Base-by-base conservation (phyloP, 2,329 filamentous ascomycete species). In the Beauveria sp. region DNA sequence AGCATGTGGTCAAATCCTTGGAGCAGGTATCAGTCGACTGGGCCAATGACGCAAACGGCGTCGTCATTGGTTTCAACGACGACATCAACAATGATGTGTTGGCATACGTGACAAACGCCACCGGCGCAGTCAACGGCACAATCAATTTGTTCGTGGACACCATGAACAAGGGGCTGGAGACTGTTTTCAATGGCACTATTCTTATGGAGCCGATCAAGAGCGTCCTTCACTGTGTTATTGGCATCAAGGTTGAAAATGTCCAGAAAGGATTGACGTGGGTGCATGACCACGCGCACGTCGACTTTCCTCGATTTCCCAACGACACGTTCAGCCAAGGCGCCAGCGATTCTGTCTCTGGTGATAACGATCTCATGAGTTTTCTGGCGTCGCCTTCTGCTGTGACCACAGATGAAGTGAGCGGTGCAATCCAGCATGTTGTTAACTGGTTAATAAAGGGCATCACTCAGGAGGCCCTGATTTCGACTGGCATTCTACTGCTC, bases 191-290 rank as follows among this genome's bases (percentile, higher is more conserved):
- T 56, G 87, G 86, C 52, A 97, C 93, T 0, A 76, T 93, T 48
- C 86, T 96, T 49, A 83, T 91, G 66, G 84, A 88, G 31, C 90
- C 92, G 0, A 87, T 96, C 69, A 81, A 86, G 69, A 88, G 90
- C 49, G 85, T 97, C 40, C 82, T 97, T 65, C 84, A 90, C 70
- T 98, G 95, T 71, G 80, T 98, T n/a, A 85, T 98, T 66, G 86
- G 88, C 8, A 81, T 96, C 70, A 98, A 98, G 78, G 82, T 98
- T 65, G 86, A 90, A 66, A 84, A 87, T 24, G 85, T 99, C 66
- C 86, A 98, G 73, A 88, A 89, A 70, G 95, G 89, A 14, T 81
- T 98, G n/a, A 96, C 90, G 1, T 99, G 93, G 93, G 89, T 96
- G 12, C 85, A 90, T 69, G 88, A 98, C 67, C 79, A 98, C 71